Evolutionary conservation across 352 stramenopile species (phyloP), one percentile per base, ranked within the genome.

Genomic region (Globisporangium acanthophoron): DNA sequence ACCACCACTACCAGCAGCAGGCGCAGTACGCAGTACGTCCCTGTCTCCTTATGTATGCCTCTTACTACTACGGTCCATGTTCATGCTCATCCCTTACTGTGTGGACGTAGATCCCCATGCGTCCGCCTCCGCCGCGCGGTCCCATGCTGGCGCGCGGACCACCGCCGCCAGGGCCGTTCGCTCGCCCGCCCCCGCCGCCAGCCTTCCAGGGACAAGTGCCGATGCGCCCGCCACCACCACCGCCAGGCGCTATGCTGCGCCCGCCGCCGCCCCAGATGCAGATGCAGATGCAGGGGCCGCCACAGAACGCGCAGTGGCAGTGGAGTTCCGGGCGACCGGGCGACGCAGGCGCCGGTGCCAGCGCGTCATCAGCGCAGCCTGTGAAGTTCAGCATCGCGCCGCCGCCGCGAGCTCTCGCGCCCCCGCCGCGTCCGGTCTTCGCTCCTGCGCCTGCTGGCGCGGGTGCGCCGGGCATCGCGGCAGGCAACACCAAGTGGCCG

Each of bases 401-500:
- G 2, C 52, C 61, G 20, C 44, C 61, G 45, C 61, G 56, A 5
- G 29, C 56, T 27, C 31, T 70, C 11, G 49, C 64, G 3, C 62
- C 62, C 2, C 52, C 57, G 21, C 54, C 63, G n/a, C 61, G 43
- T 9, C 55, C 61, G 11, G 52, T 31, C 15, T 65, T 60, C 15
- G 33, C 59, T 35, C 21, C 60, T 35, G 47, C 52, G 35, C 54
- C 68, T 45, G 31, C 66, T n/a, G 20, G 61, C 21, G 31, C 54
- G 0, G 39, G 56, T 24, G 51, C 61, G 33, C 52, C 58, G 31
- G 60, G 62, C 13, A 43, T 48, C 18, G 18, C 65, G 49, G 59
- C 18, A 2, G 65, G 65, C 33, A 87, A 72, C 56, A 74, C 66
- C 46, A 92, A 96, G 66, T 96, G 86, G 86, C 86, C 86, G 3